Evolutionary conservation across 2,329 filamentous ascomycete genomes (phyloP), one percentile per base, ranked within the genome.

Genomic region (Coniochaeta prunicola): DNA sequence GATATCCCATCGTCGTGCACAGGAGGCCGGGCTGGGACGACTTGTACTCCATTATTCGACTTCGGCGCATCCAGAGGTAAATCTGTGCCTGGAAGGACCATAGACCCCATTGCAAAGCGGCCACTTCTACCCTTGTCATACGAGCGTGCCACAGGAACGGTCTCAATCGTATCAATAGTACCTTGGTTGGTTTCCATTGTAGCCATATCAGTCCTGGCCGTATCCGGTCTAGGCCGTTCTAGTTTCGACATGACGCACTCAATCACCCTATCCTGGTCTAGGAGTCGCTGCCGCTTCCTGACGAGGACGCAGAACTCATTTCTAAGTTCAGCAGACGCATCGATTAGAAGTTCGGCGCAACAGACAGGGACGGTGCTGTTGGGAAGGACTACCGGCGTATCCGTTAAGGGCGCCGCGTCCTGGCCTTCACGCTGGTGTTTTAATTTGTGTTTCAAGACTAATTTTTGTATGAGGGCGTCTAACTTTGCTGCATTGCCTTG

Each of bases 1-100:
- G 80, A 78, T 30, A 84, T 81, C 10, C 81, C 81, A 62, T 82
- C 80, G 57, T 80, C 75, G 7, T 68, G 60, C 9, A 63, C 59
- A 5, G 69, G 69, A 34, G 65, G 65, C 57, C 64, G 67, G 17
- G 62, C 61, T 36, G 64, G 61, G 17, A 65, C 58, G 15, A 64
- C 53, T 8, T 61, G 59, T n/a, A 62, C 66, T 26, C 61, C 62
- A 19, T 34, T 21, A 33, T 21, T 13, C 9, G 45, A 50, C 12
- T 21, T 21, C 13, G 30, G 21, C 13, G 24, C 6, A 6, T 6
- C 45, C 10, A 45, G 4, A 26, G 24, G 26, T 50, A 26, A 6
- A n/a, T 30, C 12, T 9, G 6, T 12, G 17, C 24, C 45, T n/a
- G 45, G 9, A 13, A 15, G 24, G 4, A 12, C 24, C 45, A 6